Base-by-base conservation (phyloP, 441 rosid genomes). In the Dalechampia spathulata region DNA sequence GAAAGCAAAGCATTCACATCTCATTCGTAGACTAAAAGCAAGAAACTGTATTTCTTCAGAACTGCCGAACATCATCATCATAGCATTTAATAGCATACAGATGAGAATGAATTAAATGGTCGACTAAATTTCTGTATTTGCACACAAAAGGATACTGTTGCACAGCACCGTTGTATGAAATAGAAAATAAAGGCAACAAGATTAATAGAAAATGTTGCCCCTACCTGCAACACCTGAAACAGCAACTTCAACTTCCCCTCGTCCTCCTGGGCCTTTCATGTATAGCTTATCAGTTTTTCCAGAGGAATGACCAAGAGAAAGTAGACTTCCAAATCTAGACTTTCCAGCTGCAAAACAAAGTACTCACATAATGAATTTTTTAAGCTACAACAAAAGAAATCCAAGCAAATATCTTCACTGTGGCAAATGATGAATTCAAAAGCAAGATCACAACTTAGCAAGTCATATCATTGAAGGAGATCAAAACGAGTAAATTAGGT, bases 191-290 rank as follows among this genome's bases (percentile, higher is more conserved):
- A 26, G 17, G 25, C 25, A 22, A 38, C 17, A 37, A 1, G 10
- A 16, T n/a, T 54, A 61, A 12, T 45, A 51, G n/a, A 28, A 34
- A 17, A 49, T 23, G 38, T 15, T 10, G 8, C 47, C 20, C 67
- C 63, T 67, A 83, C 97, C 96, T 25, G 81, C 71, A 70, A 93
- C 90, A 59, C 97, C 91, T 73, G 99, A 81, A 63, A 93, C 97
- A 57, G 99, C 95, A 40, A 85, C 97, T 80, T 93, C 97, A 62
- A 93, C 99, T 74, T 90, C 96, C 65, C 99, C 99, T 57, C 90
- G 85, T 66, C 99, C 99, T 69, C 95, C 97, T 23, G 96, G 99
- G 57, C 96, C 99, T 66, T 70, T 90, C 99, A 93, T 90, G 77
- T 75, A 90, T 28, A 90, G 83, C 61, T 84, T 75, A 66, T 90